Evolutionary conservation across 23 red algal species (phyloP), one percentile per base, ranked within the genome.

Genomic region (Gracilaria gracilis): DNA sequence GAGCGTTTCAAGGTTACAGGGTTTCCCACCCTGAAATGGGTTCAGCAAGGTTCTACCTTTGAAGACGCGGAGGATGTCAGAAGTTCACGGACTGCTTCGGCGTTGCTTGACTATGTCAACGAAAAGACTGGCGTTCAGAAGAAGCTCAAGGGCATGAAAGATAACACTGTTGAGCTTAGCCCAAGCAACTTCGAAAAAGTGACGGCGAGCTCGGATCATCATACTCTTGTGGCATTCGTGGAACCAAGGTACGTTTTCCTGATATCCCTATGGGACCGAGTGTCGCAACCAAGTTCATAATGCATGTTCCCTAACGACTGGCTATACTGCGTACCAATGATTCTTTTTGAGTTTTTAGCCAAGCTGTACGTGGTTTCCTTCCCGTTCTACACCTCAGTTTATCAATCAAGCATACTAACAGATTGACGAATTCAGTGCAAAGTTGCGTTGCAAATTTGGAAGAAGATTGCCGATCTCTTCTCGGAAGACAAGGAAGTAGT

Each of bases 1-100:
- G 42, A 91, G 19, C 94, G 94, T 50, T 96, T 96, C 59, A 77
- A 76, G 23, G 72, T 96, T 44, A 23, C 65, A 33, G 94, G 94
- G 11, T 96, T 85, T 80, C 94, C 94, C 25, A 91, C 94, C 14
- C 75, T 96, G 23, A 89, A 90, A 35, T 96, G 86, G 85, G 55
- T 96, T 57, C 48, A 57, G 40, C 91, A 96, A 78, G 83, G 83
- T 4, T 57, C 72, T 13, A 67, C 57, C 20, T 79, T 90, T 58
- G 76, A 76, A 24, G 80, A 42, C 12, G 76, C 94, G 12, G 87
- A 91, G 38, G 81, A 81, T 61, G 32, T 79, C 74, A 57, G 67
- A 37, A 67, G 12, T 7, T 12, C 27, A 28, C 42, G 91, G 4
- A 93, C 80, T 25, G 91, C 79, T 2, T 57, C 65, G 12, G 91